Evolutionary conservation across 768 basidiomycete genomes (phyloP), one percentile per base, ranked within the genome.

Genomic region (Crepidotus variabilis): DNA sequence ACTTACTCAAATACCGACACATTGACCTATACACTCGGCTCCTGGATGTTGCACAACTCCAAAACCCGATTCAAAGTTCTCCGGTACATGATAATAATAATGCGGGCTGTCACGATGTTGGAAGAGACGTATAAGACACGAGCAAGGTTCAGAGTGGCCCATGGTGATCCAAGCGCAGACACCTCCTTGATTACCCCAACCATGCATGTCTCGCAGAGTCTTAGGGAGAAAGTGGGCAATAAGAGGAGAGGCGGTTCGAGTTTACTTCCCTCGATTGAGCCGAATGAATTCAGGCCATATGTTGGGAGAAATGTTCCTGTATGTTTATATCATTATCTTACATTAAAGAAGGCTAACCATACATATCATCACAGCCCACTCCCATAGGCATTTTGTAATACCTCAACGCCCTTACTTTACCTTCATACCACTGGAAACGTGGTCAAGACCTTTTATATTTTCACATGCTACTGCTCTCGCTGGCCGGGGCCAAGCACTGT

Each of bases 341-440:
- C 24, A 32, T 51, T n/a, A 11, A 28, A 14, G n/a, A 51, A 6
- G 56, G 63, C 53, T 60, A 61, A 57, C 59, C 62, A 61, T 47
- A 56, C 50, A 21, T 64, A 50, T 63, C 64, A 62, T 51, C 63
- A n/a, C 65, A 96, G 94, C 93, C 94, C 3, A 75, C 92, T 13
- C 86, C 91, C 56, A 88, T 92, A 39, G 94, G 94, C 13, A 74
- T 86, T 14, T 72, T 97, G 0, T 96, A 91, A 87, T 97, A 94
- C 66, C 82, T 97, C 53, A 96, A 97, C 56, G 94, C 96, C 0
- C 94, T 96, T 65, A 86, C 88, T 0, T 67, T 81, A 3, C 84
- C 87, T 21, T 89, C 90, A 0, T 94, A 86, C 69, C 73, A 78
- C 57, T 92, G 89, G 90, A 83, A 86, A 72, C 80, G 91, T 59